Conservation (phyloP, 192 early-diverging fungal species). For the Coemansia sp. region DNA sequence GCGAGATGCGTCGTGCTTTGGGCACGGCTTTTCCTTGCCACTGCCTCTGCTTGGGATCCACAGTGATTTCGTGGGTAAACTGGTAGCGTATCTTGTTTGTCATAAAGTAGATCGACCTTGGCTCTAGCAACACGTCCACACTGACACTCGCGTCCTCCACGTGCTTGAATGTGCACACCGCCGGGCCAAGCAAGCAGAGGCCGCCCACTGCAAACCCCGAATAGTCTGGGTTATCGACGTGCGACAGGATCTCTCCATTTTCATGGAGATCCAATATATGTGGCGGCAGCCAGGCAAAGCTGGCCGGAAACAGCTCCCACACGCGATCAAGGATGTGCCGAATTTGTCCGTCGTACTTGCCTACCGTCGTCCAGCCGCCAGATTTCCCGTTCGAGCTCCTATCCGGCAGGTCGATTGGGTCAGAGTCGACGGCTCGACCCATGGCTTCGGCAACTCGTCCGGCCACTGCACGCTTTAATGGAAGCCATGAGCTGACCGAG, state of each 20-base stretch:
- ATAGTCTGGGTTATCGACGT: conserved; percentile 77
- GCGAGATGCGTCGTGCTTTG: conserved; percentile 63
- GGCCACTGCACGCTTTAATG: conserved; percentile 21
- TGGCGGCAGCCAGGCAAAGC: conserved; percentile 64
- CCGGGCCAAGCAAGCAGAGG: conserved; percentile 64
- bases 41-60: conserved; percentile 38
- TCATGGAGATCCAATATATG: conserved; percentile 76
- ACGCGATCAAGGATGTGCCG: conserved; percentile 57
- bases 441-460: conserved; percentile 21
- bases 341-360: conserved; percentile 45
- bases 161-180: conserved; percentile 69
- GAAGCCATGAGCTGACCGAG: conserved; percentile 62
- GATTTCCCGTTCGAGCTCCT: conserved; percentile 10
- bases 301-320: conserved; percentile 53
- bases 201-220: conserved; percentile 75
- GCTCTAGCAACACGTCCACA: conserved; percentile 62
- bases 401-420: conserved; percentile 37
- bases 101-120: conserved; percentile 72
- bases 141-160: conserved; percentile 54
- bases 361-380: conserved; percentile 47
- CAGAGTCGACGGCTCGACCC: conserved; percentile 22
- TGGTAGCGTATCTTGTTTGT: conserved; percentile 61
- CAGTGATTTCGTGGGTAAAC: conserved; percentile 78
- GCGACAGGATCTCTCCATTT: conserved; percentile 70
- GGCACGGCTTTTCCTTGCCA: conserved; percentile 55